These are phyloP conservation scores for Didymella glomerata DNA, from an alignment of 2,329 filamentous ascomycete species.

Conservation along the genomic window DNA sequence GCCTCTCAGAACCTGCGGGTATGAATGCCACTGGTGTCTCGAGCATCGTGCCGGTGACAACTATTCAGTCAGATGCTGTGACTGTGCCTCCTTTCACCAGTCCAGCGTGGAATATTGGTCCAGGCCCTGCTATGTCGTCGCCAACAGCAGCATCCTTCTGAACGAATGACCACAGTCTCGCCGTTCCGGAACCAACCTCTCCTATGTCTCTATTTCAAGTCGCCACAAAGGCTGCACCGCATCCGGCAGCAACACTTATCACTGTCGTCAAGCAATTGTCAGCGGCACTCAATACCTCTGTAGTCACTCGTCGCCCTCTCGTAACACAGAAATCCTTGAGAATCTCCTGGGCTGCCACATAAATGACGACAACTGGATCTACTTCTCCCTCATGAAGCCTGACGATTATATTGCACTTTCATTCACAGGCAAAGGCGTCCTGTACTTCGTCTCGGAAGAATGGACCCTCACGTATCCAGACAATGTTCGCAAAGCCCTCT, in stretches of 20 bases:
- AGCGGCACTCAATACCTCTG: not conserved
- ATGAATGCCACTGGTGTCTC: not conserved
- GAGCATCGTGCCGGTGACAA: not conserved
- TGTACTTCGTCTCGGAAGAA: not conserved
- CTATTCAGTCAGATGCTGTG: not conserved
- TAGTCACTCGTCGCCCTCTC: no score
- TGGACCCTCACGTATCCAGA: not conserved
- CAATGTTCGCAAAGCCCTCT: not conserved
- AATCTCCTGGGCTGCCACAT: not conserved
- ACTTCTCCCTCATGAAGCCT: not conserved
- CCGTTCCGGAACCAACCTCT: not conserved
- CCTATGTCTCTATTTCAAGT: not conserved
- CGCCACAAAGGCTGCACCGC: not conserved
- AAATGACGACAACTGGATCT: not conserved
- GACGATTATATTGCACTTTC: not conserved
- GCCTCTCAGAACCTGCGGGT: not conserved
- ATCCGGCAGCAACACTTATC: not conserved
- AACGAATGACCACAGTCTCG: not conserved
- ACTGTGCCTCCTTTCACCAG: not conserved
- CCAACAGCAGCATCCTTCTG: not conserved
- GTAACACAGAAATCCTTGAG: not conserved
- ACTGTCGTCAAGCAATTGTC: not conserved
- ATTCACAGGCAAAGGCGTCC: not conserved
- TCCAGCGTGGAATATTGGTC: not conserved
- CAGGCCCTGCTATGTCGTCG: not conserved